phyloP scores from a whole-genome alignment of 2,329 filamentous ascomycete genomes.

The Penicillium hordei region DNA sequence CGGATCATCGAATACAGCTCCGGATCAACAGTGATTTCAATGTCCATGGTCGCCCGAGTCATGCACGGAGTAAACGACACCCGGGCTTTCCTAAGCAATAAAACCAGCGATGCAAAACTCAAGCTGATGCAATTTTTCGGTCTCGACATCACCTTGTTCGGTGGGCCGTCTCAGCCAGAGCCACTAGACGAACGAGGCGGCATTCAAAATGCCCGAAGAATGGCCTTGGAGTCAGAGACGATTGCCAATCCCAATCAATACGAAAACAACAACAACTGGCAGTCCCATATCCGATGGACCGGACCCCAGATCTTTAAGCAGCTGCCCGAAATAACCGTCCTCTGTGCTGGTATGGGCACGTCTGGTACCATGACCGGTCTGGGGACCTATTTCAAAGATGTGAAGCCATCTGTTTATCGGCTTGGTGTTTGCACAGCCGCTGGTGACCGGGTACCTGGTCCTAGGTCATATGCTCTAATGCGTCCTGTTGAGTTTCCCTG shows the following conservation, averaged over 20 bases:
- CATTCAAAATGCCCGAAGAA: conserved; percentile 50
- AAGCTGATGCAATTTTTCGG: conserved; percentile 62
- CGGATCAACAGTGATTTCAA: conserved; percentile 62
- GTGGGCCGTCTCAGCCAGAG: conserved; percentile 60
- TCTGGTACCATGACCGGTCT: conserved; percentile 54
- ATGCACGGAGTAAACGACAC: conserved; percentile 54
- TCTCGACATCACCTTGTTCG: conserved; percentile 58
- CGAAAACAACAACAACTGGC: conserved; percentile 49
- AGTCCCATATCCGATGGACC: conserved; percentile 58
- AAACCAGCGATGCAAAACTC: conserved; percentile 55
- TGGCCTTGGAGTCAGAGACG: conserved; percentile 45
- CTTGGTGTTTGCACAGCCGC: conserved; percentile 56
- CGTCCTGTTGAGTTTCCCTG: conserved; percentile 58
- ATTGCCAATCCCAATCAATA: conserved; percentile 59
- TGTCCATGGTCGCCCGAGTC: conserved; percentile 56
- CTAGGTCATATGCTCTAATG: conserved; percentile 54
- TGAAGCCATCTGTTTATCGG: conserved; percentile 44
- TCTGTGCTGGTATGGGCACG: conserved; percentile 60
- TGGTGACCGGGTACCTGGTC: conserved; percentile 60
- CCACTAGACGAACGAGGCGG: conserved; percentile 55
- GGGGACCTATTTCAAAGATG: conserved; percentile 51
- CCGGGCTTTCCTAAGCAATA: conserved; percentile 59
- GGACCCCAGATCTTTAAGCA: conserved; percentile 59
- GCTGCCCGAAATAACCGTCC: conserved; percentile 56
- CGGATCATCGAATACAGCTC: conserved; percentile 62